phyloP scores from a whole-genome alignment of 768 basidiomycete genomes.

The Termitomyces sp. region DNA sequence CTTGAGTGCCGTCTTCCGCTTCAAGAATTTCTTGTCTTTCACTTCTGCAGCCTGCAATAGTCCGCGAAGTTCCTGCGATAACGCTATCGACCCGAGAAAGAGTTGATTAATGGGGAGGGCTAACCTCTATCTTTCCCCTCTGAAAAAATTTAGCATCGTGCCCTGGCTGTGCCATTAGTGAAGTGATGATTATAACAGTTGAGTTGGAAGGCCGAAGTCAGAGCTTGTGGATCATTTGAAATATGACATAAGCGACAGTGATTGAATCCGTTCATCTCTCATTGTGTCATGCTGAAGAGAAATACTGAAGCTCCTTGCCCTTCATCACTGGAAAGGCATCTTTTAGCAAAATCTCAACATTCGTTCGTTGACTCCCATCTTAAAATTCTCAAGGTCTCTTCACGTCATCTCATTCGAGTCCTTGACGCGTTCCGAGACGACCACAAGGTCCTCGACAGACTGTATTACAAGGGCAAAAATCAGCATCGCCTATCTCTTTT shows the following conservation, averaged over 20 bases:
- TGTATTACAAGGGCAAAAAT: slow-evolving; percentile 79
- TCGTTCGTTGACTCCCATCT: slow-evolving; percentile 46
- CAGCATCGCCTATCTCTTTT: slow-evolving; percentile 67
- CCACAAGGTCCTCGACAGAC: slow-evolving; percentile 51
- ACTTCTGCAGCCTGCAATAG: slow-evolving; percentile 88
- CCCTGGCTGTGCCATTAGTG: slow-evolving; percentile 48
- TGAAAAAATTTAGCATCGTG: slow-evolving; percentile 93
- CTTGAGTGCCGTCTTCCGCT: slow-evolving; percentile 92
- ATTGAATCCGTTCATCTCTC: neutral
- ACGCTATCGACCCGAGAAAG: neutral
- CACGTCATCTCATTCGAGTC: slow-evolving; percentile 45
- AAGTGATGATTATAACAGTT: neutral
- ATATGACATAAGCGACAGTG: neutral
- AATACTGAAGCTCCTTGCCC: neutral
- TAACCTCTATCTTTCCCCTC: slow-evolving; percentile 86
- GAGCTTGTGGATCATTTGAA: neutral
- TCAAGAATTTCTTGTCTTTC: slow-evolving; percentile 95
- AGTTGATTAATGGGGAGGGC: slow-evolving; percentile 8
- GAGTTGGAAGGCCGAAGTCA: neutral
- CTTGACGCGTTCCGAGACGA: slow-evolving; percentile 42
- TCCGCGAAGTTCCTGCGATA: slow-evolving; percentile 73
- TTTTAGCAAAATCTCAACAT: slow-evolving; percentile 25
- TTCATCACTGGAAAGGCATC: slow-evolving; percentile 15
- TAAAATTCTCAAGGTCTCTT: slow-evolving; percentile 51
- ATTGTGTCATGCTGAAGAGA: slow-evolving; percentile 3